Evolutionary conservation across 768 basidiomycete genomes (phyloP), one percentile per base, ranked within the genome.

Genomic region (Erythrobasidium yunnanense): DNA sequence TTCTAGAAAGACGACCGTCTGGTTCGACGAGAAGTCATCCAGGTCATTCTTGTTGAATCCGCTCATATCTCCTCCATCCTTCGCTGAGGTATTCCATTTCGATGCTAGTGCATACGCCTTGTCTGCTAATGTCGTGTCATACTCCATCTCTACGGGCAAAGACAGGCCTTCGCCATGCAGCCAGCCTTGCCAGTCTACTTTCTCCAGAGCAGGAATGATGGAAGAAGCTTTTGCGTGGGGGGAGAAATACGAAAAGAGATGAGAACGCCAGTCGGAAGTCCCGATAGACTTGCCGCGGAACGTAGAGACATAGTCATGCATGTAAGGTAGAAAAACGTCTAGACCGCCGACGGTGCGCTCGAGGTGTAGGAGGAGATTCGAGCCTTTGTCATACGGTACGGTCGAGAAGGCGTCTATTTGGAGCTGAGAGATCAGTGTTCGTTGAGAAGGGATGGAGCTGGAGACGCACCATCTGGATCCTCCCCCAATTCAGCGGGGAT

Each of bases 301-400:
- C 0, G 74, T 74, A 35, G 62, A 63, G 65, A 77, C 73, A 71
- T 78, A 79, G 42, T 73, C 71, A 49, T 75, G 74, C 71, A 78
- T 73, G 71, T 78, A 79, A 56, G 68, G 70, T 15, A 69, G 56
- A 54, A 68, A 73, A 13, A 67, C 56, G 29, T 74, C 71, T 25
- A 74, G 49, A 0, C 73, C 73, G 32, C 73, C 73, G 35, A 74
- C 72, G 15, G 45, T 38, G 0, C 67, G 51, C 66, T 74, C 91
- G 22, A 96, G 80, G 74, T 88, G 81, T 18, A 92, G 81, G 17
- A 97, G 78, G 71, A 97, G 84, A 74, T 90, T 93, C 5, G 88
- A 81, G 25, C 92, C 92, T 76, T 72, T 90, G 20, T 46, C 45
- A 45, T 52, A 68, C 22, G 47, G 66, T 4, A 65, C 45, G n/a